phyloP scores from a whole-genome alignment of 768 basidiomycete species.

The Hortiboletus flavorubellus region DNA sequence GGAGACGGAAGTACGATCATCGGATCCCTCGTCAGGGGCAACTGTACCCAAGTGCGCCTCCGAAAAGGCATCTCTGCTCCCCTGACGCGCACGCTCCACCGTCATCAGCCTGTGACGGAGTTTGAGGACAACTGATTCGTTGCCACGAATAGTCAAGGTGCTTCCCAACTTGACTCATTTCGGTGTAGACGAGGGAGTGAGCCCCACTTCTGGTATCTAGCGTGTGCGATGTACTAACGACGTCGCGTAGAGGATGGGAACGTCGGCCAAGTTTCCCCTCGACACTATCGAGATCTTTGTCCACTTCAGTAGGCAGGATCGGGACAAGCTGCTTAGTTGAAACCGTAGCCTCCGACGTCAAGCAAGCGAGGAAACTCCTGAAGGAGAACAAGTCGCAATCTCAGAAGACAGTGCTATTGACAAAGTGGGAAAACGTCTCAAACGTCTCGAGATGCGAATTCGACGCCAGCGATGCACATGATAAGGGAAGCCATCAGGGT shows the following conservation, averaged over 20 bases:
- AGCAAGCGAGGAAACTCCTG: background rate
- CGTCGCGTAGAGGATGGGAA: background rate
- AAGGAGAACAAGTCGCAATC: constrained; percentile 4
- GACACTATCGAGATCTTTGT: constrained; percentile 1
- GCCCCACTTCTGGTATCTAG: background rate
- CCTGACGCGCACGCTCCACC: background rate
- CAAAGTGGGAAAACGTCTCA: background rate
- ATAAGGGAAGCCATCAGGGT: constrained; percentile 4
- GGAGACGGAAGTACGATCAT: constrained; percentile 3
- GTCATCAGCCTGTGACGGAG: constrained; percentile 1
- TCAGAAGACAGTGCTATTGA: constrained; percentile 4
- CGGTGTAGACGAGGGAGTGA: background rate
- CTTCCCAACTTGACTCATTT: constrained; percentile 9
- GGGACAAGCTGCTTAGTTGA: background rate
- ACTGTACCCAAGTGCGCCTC: background rate
- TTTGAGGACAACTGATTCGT: background rate
- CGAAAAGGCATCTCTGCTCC: constrained; percentile 3
- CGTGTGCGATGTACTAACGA: background rate
- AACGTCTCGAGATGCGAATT: background rate
- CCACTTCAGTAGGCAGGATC: background rate
- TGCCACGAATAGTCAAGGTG: background rate
- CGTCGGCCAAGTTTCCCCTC: background rate
- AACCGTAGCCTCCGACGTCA: background rate
- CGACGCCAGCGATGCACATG: background rate
- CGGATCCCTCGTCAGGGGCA: constrained; percentile 4